Evolutionary conservation across 1,139 yeast genomes (phyloP), one percentile per base, ranked within the genome.

Genomic region (Pichia sp.): DNA sequence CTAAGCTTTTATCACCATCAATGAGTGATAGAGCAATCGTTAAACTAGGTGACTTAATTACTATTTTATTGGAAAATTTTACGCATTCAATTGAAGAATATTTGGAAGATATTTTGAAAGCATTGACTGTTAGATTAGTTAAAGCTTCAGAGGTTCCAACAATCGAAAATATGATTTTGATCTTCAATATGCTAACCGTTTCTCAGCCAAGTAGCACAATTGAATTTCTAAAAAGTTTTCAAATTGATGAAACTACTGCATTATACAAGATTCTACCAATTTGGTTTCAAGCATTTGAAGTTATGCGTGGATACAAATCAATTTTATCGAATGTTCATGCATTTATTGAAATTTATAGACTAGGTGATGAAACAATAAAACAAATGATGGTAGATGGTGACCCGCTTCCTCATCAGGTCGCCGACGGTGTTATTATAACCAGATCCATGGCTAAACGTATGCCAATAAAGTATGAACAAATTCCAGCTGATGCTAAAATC

Each of bases 261-360:
- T 63, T 83, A 18, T 63, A 65, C 7, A 63, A 70, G 3, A 77
- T 83, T 2, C 62, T 86, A 44, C 83, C 83, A 5, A 82, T 85
- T 48, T 90, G 97, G 97, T 75, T 90, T 46, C 79, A 79, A 36
- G 78, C 89, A 2, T 90, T 86, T 66, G 94, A 86, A 58, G 80
- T 84, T 1, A 76, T 90, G 42, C 72, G 94, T 51, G 97, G 97
- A 0, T 82, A 77, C 52, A 86, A 82, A 38, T 81, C 79, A 52
- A 87, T 90, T 48, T 74, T 77, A 54, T 80, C 79, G 51, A 86
- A 86, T 60, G 76, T 87, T 5, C 63, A 78, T 39, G 96, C 97
- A 0, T 70, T 92, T 42, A 79, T 80, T 31, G 76, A 78, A 50
- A 69, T 90, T 0, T 88, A 74, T 56, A 70, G 79, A 30, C 67